These are phyloP conservation scores for Aspergillaceae sp. DNA, from an alignment of 2,329 filamentous ascomycete species.

Conservation along the genomic window DNA sequence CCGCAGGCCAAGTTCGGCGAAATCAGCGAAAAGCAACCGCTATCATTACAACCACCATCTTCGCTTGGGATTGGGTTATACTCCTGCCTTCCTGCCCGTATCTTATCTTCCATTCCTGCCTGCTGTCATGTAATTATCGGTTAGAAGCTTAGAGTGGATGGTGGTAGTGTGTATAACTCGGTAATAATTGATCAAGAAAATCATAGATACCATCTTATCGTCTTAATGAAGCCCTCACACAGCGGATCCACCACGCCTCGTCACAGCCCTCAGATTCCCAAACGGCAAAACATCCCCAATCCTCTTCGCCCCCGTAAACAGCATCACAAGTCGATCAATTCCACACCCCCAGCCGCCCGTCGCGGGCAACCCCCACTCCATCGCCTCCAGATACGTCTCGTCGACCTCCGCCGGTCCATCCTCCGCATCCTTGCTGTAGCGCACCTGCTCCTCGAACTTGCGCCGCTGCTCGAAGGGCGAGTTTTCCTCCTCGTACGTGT, in stretches of 20 bases:
- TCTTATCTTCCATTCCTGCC: no score
- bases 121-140: no score
- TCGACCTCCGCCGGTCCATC: slow-evolving; percentile 50
- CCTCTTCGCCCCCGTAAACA: slow-evolving; percentile 67
- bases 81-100: no score
- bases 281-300: slow-evolving; percentile 86
- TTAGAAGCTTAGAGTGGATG: no score
- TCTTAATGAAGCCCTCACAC: background rate
- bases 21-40: no score
- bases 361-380: slow-evolving; percentile 86
- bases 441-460: slow-evolving; percentile 63
- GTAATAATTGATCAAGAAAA: no score
- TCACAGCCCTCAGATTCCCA: slow-evolving; percentile 61
- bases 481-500: slow-evolving; percentile 98
- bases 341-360: slow-evolving; percentile 97
- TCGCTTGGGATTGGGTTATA: no score
- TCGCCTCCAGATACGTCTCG: slow-evolving; percentile 71
- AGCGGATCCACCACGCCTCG: slow-evolving; percentile 14
- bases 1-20: no score
- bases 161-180: no score
- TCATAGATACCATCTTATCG: no score
- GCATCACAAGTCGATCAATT: slow-evolving; percentile 83
- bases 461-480: slow-evolving; percentile 74
- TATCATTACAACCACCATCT: no score
- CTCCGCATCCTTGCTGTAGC: slow-evolving; percentile 37